phyloP scores from a whole-genome alignment of 169 alveolate genomes.

The Babesia caballi region DNA sequence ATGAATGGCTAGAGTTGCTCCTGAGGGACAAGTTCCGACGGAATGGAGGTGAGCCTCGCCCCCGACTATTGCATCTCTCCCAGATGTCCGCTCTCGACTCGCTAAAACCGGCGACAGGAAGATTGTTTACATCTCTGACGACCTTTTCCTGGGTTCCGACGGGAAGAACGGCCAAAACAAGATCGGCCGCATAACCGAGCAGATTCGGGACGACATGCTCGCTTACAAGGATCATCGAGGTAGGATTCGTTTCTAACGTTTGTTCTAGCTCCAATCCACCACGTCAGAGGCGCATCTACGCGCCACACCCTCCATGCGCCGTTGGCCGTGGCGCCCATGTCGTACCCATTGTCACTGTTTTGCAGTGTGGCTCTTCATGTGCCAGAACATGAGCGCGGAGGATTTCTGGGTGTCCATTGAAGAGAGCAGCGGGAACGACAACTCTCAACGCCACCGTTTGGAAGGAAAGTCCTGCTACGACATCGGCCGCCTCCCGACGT shows the following conservation, averaged over 20 bases:
- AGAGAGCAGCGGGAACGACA: background rate
- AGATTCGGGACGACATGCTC: slow-evolving; percentile 56
- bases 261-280: too few relatives aligned
- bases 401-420: slow-evolving; percentile 7
- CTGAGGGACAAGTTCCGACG: slow-evolving; percentile 68
- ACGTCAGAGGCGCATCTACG: too few relatives aligned
- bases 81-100: slow-evolving; percentile 3
- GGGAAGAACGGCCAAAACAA: slow-evolving; percentile 69
- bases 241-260: background rate
- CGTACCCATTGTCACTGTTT: background rate
- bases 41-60: slow-evolving; percentile 24
- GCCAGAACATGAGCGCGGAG: slow-evolving; percentile 17
- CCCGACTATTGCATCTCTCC: background rate
- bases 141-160: slow-evolving; percentile 56
- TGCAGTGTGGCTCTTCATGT: slow-evolving; percentile 31
- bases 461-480: slow-evolving; percentile 26
- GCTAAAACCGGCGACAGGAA: slow-evolving; percentile 41
- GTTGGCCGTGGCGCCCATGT: too few relatives aligned
- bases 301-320: too few relatives aligned
- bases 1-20: slow-evolving; percentile 64
- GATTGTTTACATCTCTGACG: slow-evolving; percentile 7
- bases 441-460: background rate
- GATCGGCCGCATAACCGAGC: slow-evolving; percentile 69
- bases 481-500: slow-evolving; percentile 36
- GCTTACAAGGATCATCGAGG: slow-evolving; percentile 32